phyloP scores from a whole-genome alignment of 2,329 filamentous ascomycete genomes.

The Epichloe uncinata region DNA sequence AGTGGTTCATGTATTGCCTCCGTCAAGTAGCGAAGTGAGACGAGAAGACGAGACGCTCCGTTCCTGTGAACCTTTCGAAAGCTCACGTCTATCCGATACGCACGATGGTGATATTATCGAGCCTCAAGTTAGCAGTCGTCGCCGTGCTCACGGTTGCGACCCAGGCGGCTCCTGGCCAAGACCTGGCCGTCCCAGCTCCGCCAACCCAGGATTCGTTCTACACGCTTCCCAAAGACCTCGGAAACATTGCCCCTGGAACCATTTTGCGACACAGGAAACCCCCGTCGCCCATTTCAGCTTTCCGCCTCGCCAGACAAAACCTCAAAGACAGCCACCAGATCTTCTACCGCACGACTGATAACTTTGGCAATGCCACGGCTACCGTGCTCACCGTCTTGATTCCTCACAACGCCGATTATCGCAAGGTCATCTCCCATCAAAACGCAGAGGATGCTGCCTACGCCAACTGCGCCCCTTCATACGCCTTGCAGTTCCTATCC shows the following conservation, averaged over 20 bases:
- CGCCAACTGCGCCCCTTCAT: constrained; percentile 20
- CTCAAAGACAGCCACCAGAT: constrained; percentile 17
- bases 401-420: constrained; percentile 17
- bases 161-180: no score
- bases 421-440: constrained; percentile 27
- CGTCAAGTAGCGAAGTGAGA: no score
- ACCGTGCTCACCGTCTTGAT: constrained; percentile 26
- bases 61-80: no score
- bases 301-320: constrained; percentile 8
- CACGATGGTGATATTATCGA: no score
- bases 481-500: constrained; percentile 9
- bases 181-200: neutral
- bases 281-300: constrained; percentile 6
- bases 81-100: no score
- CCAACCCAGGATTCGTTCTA: constrained; percentile 11
- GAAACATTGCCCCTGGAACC: neutral
- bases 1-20: no score
- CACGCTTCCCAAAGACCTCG: constrained; percentile 5
- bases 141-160: no score
- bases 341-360: constrained; percentile 27
- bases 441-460: constrained; percentile 26
- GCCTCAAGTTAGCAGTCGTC: no score
- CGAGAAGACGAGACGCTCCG: no score
- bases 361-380: constrained; percentile 18
- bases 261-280: constrained; percentile 7